Conservation (phyloP, 2,329 filamentous ascomycete genomes). For the Xylaria sp. region DNA sequence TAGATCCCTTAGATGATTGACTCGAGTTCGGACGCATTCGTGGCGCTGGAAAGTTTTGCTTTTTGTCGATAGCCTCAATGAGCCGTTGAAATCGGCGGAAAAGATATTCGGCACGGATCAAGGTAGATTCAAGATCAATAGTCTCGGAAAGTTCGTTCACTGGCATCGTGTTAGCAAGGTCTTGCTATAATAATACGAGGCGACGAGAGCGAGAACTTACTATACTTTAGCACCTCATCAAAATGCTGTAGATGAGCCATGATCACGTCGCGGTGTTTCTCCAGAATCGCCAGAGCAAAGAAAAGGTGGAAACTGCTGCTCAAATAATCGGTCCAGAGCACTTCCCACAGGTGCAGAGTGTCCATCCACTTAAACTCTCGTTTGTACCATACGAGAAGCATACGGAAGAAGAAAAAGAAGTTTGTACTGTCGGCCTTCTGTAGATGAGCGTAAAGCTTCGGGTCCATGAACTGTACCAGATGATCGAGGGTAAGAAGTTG, state of each 20-base stretch:
- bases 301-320: conserved; percentile 95
- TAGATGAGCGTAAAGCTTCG: conserved; percentile 89
- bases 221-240: conserved; percentile 96
- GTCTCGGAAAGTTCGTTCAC: conserved; percentile 95
- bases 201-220: conserved; percentile 61
- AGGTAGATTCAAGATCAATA: conserved; percentile 87
- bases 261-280: conserved; percentile 96
- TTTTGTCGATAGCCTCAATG: conserved; percentile 92
- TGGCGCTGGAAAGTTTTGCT: conserved; percentile 80
- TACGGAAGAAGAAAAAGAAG: conserved; percentile 99
- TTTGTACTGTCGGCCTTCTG: conserved; percentile 94
- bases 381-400: conserved; percentile 99
- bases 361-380: conserved; percentile 93
- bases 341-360: conserved; percentile 89
- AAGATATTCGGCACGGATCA: conserved; percentile 87
- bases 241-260: conserved; percentile 95
- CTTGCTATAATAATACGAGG: conserved; percentile 1
- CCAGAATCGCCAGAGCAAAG: conserved; percentile 89
- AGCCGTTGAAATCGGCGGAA: conserved; percentile 89
- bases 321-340: conserved; percentile 91
- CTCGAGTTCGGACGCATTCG: conserved; percentile 43
- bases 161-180: conserved; percentile 51
- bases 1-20: conserved; percentile 36
- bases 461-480: conserved; percentile 95
- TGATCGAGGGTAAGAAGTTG: conserved; percentile 93